Evolutionary conservation across 2,329 filamentous ascomycete genomes (phyloP), one percentile per base, ranked within the genome.

Genomic region (Penicillium palitans): DNA sequence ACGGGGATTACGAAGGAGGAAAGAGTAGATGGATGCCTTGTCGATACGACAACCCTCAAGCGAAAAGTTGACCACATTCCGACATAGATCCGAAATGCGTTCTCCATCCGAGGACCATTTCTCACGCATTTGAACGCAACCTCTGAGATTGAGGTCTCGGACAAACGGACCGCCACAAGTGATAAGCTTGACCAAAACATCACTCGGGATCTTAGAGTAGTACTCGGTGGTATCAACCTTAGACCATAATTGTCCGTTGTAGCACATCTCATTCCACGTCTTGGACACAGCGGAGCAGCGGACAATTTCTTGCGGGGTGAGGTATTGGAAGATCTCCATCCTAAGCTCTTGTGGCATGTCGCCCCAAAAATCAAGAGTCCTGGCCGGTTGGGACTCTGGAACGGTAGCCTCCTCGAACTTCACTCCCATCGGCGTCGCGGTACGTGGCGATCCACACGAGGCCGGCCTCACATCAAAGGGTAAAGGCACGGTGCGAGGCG

Each of bases 231-330:
- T 87, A 72, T 98, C 92, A 49, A 98, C 83, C 42, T 84, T 86
- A 4, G 87, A 87, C 95, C 95, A 99, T 17, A 98, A 78, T 76
- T 99, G 95, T 2, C 95, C 95, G 73, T 99, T 93, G 68, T 93
- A 96, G 76, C 93, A 97, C 76, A 90, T 87, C 48, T 83, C 82
- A 73, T 96, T 81, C 80, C 95, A 97, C 6, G 83, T 77, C 73
- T 87, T 91, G 71, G 87, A 93, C 21, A 95, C 89, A 19, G 85
- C 80, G 0, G 93, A 96, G 56, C 85, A 84, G 58, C 87, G 84
- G 12, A 97, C 86, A 35, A 98, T 84, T 71, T 98, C 88, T 70
- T 87, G 91, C 0, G 93, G 92, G 29, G 81, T 81, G 21, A 98
- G 80, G 67, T 89, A 91, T 6, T 85, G 83, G 57, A 98, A 83